phyloP scores from a whole-genome alignment of 1,284 basidiomycete genomes.

The Cutaneotrichosporon spelunceum region DNA sequence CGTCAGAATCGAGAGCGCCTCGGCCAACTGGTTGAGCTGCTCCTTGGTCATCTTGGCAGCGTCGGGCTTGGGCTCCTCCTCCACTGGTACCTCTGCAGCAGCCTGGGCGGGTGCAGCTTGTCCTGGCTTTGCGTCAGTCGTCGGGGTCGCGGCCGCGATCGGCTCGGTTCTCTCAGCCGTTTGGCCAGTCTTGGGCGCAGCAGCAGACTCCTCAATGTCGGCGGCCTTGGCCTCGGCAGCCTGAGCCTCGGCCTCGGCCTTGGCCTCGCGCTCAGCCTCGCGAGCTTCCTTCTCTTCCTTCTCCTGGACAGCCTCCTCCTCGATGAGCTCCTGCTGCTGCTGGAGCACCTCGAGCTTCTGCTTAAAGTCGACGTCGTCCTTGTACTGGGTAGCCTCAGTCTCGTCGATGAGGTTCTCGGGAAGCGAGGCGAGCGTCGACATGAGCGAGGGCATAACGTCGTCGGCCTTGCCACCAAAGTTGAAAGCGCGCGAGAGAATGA shows the following conservation, averaged over 20 bases:
- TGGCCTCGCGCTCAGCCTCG: slow-evolving; percentile 72
- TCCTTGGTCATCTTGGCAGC: slow-evolving; percentile 95
- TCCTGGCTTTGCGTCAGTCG: neutral
- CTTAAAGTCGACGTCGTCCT: slow-evolving; percentile 88
- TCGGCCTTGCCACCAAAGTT: slow-evolving; percentile 83
- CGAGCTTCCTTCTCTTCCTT: slow-evolving; percentile 90
- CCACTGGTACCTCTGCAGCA: slow-evolving; percentile 19
- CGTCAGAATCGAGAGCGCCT: slow-evolving; percentile 85
- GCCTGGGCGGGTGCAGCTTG: slow-evolving; percentile 8
- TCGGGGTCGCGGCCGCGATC: neutral
- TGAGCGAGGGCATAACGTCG: slow-evolving; percentile 76
- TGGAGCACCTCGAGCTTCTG: slow-evolving; percentile 96
- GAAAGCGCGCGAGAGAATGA: slow-evolving; percentile 91
- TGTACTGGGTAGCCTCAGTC: slow-evolving; percentile 89
- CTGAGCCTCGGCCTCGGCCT: slow-evolving; percentile 60
- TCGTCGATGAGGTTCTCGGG: slow-evolving; percentile 96
- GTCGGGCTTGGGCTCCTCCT: slow-evolving; percentile 42
- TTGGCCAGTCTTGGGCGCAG: slow-evolving; percentile 69
- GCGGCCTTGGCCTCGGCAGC: slow-evolving; percentile 51
- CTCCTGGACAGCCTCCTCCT: slow-evolving; percentile 97
- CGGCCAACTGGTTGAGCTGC: slow-evolving; percentile 89
- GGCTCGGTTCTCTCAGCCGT: slow-evolving; percentile 57
- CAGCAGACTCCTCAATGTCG: slow-evolving; percentile 59
- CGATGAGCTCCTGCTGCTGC: slow-evolving; percentile 98
- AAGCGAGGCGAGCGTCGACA: slow-evolving; percentile 85